A percentile compares a stretch with the other conserved stretches of the same genome.
These are phyloP conservation scores for Butyriboletus pseudospeciosus DNA, from an alignment of 1,284 basidiomycete genomes.

Conservation along the genomic window DNA sequence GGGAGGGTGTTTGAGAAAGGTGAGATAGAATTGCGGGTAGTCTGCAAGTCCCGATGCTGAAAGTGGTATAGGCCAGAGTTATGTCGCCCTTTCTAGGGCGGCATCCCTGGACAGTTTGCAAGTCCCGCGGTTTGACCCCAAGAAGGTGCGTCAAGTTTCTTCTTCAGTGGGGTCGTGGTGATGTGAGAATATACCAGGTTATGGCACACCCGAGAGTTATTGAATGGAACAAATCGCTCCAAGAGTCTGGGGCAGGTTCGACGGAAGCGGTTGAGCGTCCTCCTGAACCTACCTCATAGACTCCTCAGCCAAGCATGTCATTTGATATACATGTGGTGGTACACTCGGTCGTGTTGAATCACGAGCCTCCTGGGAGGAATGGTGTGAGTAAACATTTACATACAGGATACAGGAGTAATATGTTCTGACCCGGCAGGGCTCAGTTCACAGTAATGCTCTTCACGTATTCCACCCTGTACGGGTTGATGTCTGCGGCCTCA, in stretches of 20 bases:
- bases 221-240: constrained; percentile 40
- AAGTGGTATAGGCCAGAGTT: constrained; percentile 56
- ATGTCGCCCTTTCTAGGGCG: constrained; percentile 81
- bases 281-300: neutral
- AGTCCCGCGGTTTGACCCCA: constrained; percentile 68
- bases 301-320: neutral
- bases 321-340: constrained; percentile 10
- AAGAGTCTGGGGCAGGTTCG: neutral
- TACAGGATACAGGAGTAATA: neutral
- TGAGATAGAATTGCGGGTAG: constrained; percentile 12
- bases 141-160: constrained; percentile 46
- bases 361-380: neutral
- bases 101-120: constrained; percentile 77
- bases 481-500: constrained; percentile 57
- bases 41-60: neutral
- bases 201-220: constrained; percentile 51
- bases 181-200: constrained; percentile 31
- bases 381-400: neutral
- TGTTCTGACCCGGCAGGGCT: neutral
- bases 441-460: constrained; percentile 38
- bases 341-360: neutral
- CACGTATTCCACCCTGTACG: constrained; percentile 61
- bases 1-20: constrained; percentile 71
- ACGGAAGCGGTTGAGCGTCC: neutral
- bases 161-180: neutral